Conservation (phyloP, 2,329 filamentous ascomycete species). For the Herpotrichia juniperi region DNA sequence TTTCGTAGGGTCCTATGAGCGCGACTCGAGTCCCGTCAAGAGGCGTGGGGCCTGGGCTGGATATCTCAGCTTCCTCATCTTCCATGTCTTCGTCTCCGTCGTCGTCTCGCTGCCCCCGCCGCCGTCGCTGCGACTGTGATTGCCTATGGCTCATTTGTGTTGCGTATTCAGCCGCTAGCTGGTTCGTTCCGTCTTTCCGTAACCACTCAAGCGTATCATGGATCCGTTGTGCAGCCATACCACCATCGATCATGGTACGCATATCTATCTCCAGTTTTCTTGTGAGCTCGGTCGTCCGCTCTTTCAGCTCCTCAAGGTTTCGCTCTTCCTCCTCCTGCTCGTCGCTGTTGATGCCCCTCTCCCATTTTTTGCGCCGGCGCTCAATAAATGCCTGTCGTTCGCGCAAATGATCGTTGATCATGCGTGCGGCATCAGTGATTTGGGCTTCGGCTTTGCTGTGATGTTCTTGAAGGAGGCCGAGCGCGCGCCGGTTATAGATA, state of each 20-base stretch:
- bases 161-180: constrained; percentile 33
- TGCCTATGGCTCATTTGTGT: constrained; percentile 46
- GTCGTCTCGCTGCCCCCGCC: constrained; percentile 43
- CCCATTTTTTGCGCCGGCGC: constrained; percentile 38
- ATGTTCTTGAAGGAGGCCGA: constrained; percentile 55
- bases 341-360: constrained; percentile 42
- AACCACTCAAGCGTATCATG: constrained; percentile 53
- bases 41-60: constrained; percentile 44
- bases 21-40: constrained; percentile 39
- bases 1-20: constrained; percentile 41
- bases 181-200: constrained; percentile 39
- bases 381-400: constrained; percentile 46
- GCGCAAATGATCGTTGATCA: constrained; percentile 62
- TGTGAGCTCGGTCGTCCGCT: constrained; percentile 59
- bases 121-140: constrained; percentile 39
- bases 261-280: constrained; percentile 63
- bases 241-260: constrained; percentile 63
- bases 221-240: constrained; percentile 53
- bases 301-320: constrained; percentile 46
- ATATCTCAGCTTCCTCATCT: constrained; percentile 47
- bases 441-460: constrained; percentile 53
- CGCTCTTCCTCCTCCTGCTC: constrained; percentile 47
- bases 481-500: constrained; percentile 50
- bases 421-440: constrained; percentile 57
- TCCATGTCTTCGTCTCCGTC: constrained; percentile 40